A percentile compares a stretch with the other conserved stretches of the same genome.
Evolutionary conservation across 352 stramenopile species (phyloP).

Genomic region (Phytophthora pinifolia): DNA sequence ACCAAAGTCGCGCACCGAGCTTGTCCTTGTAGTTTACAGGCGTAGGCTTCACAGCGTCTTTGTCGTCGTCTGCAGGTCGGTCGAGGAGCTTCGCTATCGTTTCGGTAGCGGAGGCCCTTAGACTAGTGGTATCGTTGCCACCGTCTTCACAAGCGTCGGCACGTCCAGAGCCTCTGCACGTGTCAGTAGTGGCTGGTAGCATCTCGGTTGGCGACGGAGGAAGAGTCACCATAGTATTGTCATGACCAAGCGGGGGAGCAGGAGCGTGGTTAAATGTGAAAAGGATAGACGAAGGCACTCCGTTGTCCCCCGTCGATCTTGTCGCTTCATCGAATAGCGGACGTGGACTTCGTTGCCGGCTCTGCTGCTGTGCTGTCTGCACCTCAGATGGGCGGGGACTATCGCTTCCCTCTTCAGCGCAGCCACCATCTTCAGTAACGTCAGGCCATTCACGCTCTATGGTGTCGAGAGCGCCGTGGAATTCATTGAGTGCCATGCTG

Average conservation of each 20-base stretch:
- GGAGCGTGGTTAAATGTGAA: background rate
- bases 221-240: background rate
- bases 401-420: background rate
- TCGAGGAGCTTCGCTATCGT: background rate
- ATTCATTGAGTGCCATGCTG: no score
- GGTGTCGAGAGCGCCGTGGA: no score
- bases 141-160: no score
- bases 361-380: background rate
- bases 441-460: no score
- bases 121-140: no score
- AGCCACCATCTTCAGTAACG: no score
- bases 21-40: conserved; percentile 41
- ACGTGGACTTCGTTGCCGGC: background rate
- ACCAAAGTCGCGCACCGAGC: conserved; percentile 62
- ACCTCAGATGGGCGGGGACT: background rate
- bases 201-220: background rate
- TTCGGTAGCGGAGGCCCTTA: no score
- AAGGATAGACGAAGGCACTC: background rate
- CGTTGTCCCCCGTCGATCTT: background rate
- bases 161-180: no score
- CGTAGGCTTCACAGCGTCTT: background rate
- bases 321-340: background rate
- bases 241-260: background rate
- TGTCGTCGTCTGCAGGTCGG: background rate
- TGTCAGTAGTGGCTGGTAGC: background rate